Evolutionary conservation across 345 rosid species (phyloP).

Genomic region (Erysimum cheiranthoides): DNA sequence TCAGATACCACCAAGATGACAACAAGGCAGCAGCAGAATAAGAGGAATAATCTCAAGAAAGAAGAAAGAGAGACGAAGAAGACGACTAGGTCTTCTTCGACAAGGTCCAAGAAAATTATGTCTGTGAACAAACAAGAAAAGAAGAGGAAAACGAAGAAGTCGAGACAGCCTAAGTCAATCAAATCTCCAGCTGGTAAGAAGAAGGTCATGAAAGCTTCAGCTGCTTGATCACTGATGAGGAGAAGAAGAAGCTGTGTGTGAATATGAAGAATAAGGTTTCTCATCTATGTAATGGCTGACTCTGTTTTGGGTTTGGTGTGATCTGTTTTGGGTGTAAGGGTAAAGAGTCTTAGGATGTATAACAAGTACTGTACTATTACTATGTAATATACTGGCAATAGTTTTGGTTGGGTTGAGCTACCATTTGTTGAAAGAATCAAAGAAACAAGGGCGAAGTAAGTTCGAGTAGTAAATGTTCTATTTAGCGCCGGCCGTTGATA

Average conservation of each 20-base stretch:
- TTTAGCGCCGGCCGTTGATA: too few species aligned
- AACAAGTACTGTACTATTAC: neutral
- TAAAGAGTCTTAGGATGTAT: conserved; percentile 16
- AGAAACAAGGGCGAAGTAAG: neutral
- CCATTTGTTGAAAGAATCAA: neutral
- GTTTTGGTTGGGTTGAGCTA: neutral
- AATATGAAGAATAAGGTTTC: conserved; percentile 17
- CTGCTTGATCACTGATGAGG: conserved; percentile 28
- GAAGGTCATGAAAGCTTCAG: conserved; percentile 56
- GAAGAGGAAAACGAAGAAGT: conserved; percentile 48
- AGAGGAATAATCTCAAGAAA: neutral
- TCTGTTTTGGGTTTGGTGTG: conserved; percentile 20
- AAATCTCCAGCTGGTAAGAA: conserved; percentile 44
- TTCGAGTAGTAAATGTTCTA: neutral
- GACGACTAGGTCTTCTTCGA: conserved; percentile 35
- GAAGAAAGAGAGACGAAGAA: neutral
- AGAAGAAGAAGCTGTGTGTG: neutral
- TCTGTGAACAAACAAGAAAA: conserved; percentile 45
- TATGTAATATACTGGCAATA: conserved; percentile 12
- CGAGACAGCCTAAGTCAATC: conserved; percentile 41
- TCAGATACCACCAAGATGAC: conserved; percentile 45
- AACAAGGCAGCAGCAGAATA: conserved; percentile 4
- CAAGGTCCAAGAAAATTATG: conserved; percentile 21
- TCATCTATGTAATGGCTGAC: neutral
- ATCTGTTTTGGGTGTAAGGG: neutral